phyloP scores from a whole-genome alignment of 2,329 filamentous ascomycete genomes.

The Coniella lustricola region DNA sequence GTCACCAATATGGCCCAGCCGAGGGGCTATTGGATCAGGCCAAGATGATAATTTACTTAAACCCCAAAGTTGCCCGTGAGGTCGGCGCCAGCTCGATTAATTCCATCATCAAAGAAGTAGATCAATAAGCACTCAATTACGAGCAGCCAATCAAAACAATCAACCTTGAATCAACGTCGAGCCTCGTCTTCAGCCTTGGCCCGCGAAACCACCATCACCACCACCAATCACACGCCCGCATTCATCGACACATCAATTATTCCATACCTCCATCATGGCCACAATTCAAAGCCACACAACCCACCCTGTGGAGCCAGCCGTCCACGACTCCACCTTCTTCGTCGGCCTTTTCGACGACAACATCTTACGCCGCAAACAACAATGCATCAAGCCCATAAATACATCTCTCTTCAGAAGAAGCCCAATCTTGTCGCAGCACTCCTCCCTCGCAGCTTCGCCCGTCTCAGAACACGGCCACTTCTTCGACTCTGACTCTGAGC shows the following conservation, averaged over 20 bases:
- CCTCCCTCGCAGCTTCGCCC: conserved; percentile 9
- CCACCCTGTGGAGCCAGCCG: background rate
- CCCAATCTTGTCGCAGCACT: conserved; percentile 8
- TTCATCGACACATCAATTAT: background rate
- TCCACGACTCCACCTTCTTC: conserved; percentile 12
- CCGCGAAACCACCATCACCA: no score
- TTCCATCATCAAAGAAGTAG: no score
- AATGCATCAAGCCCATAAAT: conserved; percentile 14
- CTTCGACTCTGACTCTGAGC: conserved; percentile 2
- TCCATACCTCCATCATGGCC: background rate
- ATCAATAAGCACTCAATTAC: no score
- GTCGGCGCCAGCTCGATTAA: no score
- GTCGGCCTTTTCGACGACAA: conserved; percentile 15
- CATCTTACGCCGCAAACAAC: conserved; percentile 10
- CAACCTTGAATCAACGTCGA: no score
- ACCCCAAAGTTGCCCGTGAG: no score
- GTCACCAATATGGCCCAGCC: no score
- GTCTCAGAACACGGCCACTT: conserved; percentile 5
- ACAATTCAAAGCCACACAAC: conserved; percentile 1
- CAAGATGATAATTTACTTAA: no score
- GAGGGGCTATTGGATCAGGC: no score
- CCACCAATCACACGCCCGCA: background rate
- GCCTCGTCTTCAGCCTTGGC: no score
- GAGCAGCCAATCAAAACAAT: no score
- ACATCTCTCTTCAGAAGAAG: conserved; percentile 9